These are phyloP conservation scores for Colletotrichum higginsianum DNA, from an alignment of 2,329 filamentous ascomycete genomes.

Conservation along the genomic window DNA sequence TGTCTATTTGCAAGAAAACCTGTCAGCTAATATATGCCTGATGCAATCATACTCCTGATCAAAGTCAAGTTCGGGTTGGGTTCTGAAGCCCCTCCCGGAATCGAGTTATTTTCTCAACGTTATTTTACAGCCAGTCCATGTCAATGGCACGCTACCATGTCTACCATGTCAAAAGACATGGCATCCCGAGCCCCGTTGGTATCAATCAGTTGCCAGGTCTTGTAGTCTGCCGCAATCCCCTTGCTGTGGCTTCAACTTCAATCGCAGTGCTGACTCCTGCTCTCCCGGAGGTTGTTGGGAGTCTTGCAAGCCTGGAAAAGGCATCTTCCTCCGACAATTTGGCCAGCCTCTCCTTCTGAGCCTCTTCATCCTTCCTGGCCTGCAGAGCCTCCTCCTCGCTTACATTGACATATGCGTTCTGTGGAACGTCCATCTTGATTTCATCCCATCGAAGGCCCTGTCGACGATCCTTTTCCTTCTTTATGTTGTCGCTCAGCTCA, in stretches of 20 bases:
- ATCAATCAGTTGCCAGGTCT: not conserved
- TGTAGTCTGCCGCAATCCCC: constrained; percentile 9
- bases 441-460: constrained; percentile 39
- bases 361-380: no score
- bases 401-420: not conserved
- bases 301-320: constrained; percentile 7
- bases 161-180: not conserved
- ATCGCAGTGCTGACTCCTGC: constrained; percentile 10
- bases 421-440: not conserved
- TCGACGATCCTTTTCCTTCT: constrained; percentile 40
- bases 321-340: constrained; percentile 22
- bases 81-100: not conserved
- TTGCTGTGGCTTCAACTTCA: not conserved
- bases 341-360: not conserved
- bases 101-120: no score
- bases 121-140: not conserved
- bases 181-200: not conserved
- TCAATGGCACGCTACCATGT: no score
- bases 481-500: constrained; percentile 33
- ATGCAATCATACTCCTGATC: not conserved
- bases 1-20: not conserved
- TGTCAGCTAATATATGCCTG: no score
- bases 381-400: not conserved
- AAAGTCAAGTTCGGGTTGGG: not conserved
- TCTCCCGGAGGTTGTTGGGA: not conserved